Evolutionary conservation across 2,329 filamentous ascomycete species (phyloP).

Genomic region (Diaporthe capsici): DNA sequence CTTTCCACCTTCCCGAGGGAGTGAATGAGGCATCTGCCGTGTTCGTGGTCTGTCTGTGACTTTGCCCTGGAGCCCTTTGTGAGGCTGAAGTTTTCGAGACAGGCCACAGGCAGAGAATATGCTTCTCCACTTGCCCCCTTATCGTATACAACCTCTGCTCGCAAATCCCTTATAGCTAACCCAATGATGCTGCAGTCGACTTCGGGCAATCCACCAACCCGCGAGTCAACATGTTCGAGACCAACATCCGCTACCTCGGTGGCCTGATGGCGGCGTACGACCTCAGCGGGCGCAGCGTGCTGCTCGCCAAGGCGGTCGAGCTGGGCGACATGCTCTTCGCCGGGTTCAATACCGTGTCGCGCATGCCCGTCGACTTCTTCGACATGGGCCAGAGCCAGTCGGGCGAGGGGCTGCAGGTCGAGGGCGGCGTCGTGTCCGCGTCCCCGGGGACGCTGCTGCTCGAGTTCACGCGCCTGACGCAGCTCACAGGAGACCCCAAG

Average conservation of each 20-base stretch:
- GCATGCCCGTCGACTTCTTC: conserved; percentile 63
- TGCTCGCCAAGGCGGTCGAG: conserved; percentile 60
- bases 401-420: conserved; percentile 52
- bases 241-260: conserved; percentile 60
- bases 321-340: conserved; percentile 61
- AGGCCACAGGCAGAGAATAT: not conserved
- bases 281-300: conserved; percentile 53
- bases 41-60: not conserved
- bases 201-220: conserved; percentile 56
- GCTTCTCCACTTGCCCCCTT: not conserved
- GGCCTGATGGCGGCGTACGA: conserved; percentile 52
- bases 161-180: not conserved
- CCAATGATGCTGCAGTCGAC: conserved; percentile 48
- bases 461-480: conserved; percentile 80
- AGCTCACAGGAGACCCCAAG: conserved; percentile 79
- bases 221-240: conserved; percentile 60
- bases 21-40: not conserved
- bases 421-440: conserved; percentile 58
- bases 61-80: not conserved
- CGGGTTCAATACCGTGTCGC: conserved; percentile 61
- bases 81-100: not conserved
- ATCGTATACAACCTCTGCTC: not conserved
- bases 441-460: conserved; percentile 76
- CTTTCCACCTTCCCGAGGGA: not conserved
- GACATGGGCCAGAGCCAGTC: conserved; percentile 57